Conservation (phyloP, 73 alveolate species). For the Stentor roeselii region DNA sequence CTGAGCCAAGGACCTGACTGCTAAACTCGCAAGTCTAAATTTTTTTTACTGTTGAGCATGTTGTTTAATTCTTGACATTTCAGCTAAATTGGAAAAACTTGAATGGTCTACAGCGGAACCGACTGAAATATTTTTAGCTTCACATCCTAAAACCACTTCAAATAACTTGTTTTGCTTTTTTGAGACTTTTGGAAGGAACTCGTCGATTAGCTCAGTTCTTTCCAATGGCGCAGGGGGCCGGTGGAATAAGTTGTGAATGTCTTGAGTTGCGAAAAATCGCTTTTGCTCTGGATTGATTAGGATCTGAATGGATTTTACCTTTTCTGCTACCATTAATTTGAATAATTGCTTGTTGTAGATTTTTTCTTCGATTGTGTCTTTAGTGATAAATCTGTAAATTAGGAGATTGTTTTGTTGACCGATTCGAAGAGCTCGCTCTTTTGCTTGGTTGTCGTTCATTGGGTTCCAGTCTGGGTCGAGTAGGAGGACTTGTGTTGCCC, state of each 20-base stretch:
- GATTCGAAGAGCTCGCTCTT: slow-evolving; percentile 99
- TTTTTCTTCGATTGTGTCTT: slow-evolving; percentile 92
- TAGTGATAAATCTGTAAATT: slow-evolving; percentile 92
- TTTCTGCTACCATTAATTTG: slow-evolving; percentile 36
- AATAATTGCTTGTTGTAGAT: slow-evolving; percentile 89
- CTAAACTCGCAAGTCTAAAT: slow-evolving; percentile 14
- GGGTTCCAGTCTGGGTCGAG: slow-evolving; percentile 99
- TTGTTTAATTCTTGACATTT: not conserved
- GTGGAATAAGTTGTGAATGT: not conserved
- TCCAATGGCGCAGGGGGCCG: not conserved
- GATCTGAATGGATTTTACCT: not conserved
- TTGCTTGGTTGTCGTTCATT: slow-evolving; percentile 96
- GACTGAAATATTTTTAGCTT: not conserved
- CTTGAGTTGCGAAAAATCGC: not conserved
- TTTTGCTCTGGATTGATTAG: not conserved
- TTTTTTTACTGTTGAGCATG: slow-evolving; percentile 2
- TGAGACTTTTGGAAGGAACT: not conserved
- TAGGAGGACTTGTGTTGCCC: slow-evolving; percentile 98
- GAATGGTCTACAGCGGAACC: not conserved
- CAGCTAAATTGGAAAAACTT: not conserved
- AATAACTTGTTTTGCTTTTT: not conserved
- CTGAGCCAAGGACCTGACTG: not conserved
- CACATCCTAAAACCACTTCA: not conserved
- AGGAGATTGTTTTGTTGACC: slow-evolving; percentile 95
- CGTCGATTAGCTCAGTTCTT: not conserved